phyloP scores from a whole-genome alignment of 2,329 filamentous ascomycete species.

The Cercospora beticola region DNA sequence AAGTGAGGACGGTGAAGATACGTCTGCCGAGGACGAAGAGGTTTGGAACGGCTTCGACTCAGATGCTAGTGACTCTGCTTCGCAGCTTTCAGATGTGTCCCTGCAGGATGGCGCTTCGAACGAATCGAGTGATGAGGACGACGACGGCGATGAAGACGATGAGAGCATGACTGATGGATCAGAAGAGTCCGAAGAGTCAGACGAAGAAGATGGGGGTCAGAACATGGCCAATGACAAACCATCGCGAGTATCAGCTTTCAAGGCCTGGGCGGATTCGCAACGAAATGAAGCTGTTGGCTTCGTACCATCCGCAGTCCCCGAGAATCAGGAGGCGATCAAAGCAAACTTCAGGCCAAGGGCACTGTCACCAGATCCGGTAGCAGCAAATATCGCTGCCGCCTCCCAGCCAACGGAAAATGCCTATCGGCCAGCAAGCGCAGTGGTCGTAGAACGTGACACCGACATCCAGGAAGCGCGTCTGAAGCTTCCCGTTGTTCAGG shows the following conservation, averaged over 20 bases:
- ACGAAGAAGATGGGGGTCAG: conserved; percentile 21
- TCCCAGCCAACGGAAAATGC: conserved; percentile 49
- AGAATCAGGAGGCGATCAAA: conserved; percentile 39
- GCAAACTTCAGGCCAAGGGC: conserved; percentile 67
- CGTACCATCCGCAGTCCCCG: conserved; percentile 50
- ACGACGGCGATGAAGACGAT: neutral
- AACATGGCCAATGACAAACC: conserved; percentile 35
- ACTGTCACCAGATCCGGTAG: conserved; percentile 69
- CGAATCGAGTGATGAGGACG: neutral
- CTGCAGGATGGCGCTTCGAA: conserved; percentile 1
- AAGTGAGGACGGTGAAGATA: neutral
- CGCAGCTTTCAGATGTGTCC: neutral
- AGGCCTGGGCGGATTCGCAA: conserved; percentile 85
- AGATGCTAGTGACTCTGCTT: conserved; percentile 1
- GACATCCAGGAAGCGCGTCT: conserved; percentile 77
- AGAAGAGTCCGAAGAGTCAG: conserved; percentile 44
- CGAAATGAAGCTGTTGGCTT: conserved; percentile 80
- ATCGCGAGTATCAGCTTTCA: conserved; percentile 70
- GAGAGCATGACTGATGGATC: neutral
- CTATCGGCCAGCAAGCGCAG: conserved; percentile 70
- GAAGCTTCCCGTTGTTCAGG: conserved; percentile 83
- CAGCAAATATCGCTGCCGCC: conserved; percentile 62
- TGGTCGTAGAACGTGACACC: conserved; percentile 66
- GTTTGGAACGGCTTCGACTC: conserved; percentile 17
- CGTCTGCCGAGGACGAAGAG: conserved; percentile 2